phyloP scores from a whole-genome alignment of 768 basidiomycete species.

The Boletus subcaerulescens region DNA sequence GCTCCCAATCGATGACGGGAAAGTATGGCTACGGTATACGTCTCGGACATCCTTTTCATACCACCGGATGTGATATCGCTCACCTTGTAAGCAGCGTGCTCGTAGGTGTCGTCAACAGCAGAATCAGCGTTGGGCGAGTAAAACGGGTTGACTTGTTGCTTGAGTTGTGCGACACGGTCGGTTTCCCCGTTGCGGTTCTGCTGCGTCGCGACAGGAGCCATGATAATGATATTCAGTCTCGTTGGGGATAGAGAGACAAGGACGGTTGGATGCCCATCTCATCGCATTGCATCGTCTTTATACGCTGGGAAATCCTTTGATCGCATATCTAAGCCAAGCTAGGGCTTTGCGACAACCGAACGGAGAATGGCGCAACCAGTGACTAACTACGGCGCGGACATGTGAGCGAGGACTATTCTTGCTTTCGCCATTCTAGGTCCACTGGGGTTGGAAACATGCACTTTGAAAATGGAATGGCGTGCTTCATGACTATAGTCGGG shows the following conservation, averaged over 20 bases:
- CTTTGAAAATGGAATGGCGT: neutral
- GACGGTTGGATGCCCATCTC: neutral
- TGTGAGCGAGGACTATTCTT: slow-evolving; percentile 15
- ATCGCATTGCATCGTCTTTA: slow-evolving; percentile 13
- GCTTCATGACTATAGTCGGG: neutral
- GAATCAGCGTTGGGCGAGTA: slow-evolving; percentile 60
- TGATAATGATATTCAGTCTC: slow-evolving; percentile 14
- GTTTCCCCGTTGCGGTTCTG: slow-evolving; percentile 25
- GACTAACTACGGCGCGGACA: neutral
- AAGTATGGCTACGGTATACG: slow-evolving; percentile 51
- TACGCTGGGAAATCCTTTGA: neutral
- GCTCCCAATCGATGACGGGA: slow-evolving; percentile 62
- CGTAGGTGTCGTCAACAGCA: slow-evolving; percentile 49
- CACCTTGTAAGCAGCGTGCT: slow-evolving; percentile 60
- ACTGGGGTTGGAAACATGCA: neutral
- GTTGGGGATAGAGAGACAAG: neutral
- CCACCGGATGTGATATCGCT: neutral
- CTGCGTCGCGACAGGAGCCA: slow-evolving; percentile 52
- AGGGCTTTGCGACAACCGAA: slow-evolving; percentile 7
- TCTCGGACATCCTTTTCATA: neutral
- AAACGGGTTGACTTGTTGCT: slow-evolving; percentile 43
- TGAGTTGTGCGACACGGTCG: slow-evolving; percentile 21
- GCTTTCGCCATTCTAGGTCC: slow-evolving; percentile 9
- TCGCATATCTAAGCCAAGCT: neutral
- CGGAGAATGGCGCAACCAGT: slow-evolving; percentile 20